Base-by-base conservation (phyloP, 208 protist species). In the Leishmania martiniquensis region DNA sequence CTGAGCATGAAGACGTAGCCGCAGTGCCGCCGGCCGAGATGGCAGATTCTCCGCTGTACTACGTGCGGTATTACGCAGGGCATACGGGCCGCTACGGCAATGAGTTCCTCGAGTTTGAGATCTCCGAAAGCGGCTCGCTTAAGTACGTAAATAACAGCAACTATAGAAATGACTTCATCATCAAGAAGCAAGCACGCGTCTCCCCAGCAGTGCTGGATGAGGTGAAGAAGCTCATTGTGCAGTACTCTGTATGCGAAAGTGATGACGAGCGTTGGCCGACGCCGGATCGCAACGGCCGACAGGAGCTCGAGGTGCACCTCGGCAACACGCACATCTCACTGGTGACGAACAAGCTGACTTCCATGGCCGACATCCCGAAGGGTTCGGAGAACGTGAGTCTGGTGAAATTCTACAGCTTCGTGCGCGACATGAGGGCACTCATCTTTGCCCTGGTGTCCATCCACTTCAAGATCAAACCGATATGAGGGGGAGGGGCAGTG, bases 71-170 rank as follows among this genome's bases (percentile, higher is more conserved):
- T 78, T 97, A 94, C 83, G 89, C 90, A 0, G 94, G 94, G 2
- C 94, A 97, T 75, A 93, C 89, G 17, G 94, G 94, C 39, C 89
- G 92, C 34, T 96, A 96, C 77, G 94, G 94, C n/a, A 96, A 95
- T 73, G 92, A 97, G 84, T 96, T 97, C 83, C 76, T 96, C 0
- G 92, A 97, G 70, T 97, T 96, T 73, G 91, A 95, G 44, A 84
- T 97, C 49, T 78, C 89, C 29, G 89, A 94, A 34, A 90, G 92
- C 72, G 94, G 94, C 42, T 89, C 85, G 13, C 82, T 97, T 32
- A 92, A 93, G 81, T 97, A 97, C 60, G 89, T 90, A 6, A 97
- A 97, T 74, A 95, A 95, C 78, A 97, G 92, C 74, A 88, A 91
- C 34, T 97, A 97, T 84, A 82, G 92, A 66, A 97, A 96, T 45